A percentile compares a stretch with the other conserved stretches of the same genome.
Conservation (phyloP, 2,329 filamentous ascomycete genomes). For the Oidium heveae region DNA sequence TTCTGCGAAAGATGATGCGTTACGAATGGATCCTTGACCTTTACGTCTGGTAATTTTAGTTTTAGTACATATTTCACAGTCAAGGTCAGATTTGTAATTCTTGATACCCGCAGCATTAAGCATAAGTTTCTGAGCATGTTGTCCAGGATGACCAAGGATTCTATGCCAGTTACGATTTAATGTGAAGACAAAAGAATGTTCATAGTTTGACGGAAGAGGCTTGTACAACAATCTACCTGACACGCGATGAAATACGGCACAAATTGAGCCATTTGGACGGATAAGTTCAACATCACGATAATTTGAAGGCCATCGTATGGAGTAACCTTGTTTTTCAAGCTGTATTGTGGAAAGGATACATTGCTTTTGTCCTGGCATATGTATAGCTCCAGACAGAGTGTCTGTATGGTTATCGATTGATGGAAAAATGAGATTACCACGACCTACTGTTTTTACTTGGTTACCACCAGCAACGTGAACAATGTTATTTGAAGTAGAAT, state of each 20-base stretch:
- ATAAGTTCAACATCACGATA: not conserved
- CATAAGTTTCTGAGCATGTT: not conserved
- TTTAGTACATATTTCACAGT: too few relatives aligned
- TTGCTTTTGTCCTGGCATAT: too few relatives aligned
- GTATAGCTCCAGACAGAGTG: too few relatives aligned
- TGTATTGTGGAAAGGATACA: too few relatives aligned
- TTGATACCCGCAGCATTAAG: not conserved
- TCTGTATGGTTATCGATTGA: not conserved
- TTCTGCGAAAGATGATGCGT: too few relatives aligned
- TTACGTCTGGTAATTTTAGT: too few relatives aligned
- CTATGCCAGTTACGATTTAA: not conserved
- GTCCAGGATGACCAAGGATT: too few relatives aligned
- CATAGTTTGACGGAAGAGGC: not conserved
- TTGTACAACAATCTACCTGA: not conserved
- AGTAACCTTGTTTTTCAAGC: too few relatives aligned
- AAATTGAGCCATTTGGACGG: not conserved
- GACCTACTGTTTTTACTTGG: not conserved
- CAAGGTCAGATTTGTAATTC: not conserved
- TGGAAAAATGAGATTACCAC: not conserved
- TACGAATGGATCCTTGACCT: not conserved
- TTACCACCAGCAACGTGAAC: not conserved
- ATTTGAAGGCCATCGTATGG: not conserved
- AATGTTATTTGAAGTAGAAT: not conserved
- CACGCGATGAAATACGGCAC: not conserved
- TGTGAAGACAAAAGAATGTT: not conserved